Base-by-base conservation (phyloP, 129 eudicot genomes). In the Rutidosis leptorrhynchoides region DNA sequence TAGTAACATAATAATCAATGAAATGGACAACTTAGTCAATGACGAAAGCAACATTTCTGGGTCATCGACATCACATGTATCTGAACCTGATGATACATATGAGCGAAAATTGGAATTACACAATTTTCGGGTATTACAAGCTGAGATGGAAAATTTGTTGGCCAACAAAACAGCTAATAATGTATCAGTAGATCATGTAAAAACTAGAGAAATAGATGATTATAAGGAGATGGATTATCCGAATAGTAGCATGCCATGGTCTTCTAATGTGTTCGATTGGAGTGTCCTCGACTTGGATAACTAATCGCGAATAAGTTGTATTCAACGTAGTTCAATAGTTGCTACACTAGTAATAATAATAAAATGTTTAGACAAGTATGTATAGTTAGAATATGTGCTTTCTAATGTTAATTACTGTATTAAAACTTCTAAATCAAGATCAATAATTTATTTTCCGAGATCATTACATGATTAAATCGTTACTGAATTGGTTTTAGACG, bases 61-160 rank as follows among this genome's bases (percentile, higher is more conserved):
- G 30, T 42, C 53, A n/a, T 37, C 15, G 14, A 40, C 52, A 5
- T 40, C 46, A 64, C 68, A n/a, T 64, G 32, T 45, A 64, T 42
- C 68, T 7, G 55, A 42, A 64, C 12, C 29, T 21, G 59, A 25
- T 54, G 68, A 42, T 42, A 40, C 52, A 56, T 55, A 69, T 23
- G 26, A 59, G 14, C 16, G 33, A 25, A 42, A 32, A 37, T 56
- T 23, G 37, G 65, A 69, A 23, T 42, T 57, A n/a, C 52, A 72
- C 24, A 25, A 33, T 12, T 15, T 15, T 52, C 37, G 52, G 45
- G 51, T 53, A 57, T 48, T 56, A 29, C 76, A 75, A 49, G 54
- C 74, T n/a, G 82, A 79, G 25, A 33, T 79, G 49, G 74, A 72
- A n/a, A 59, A 33, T 9, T 67, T 71, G 12, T 43, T 74, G 25